Evolutionary conservation across 176 grass and related monocot genomes (phyloP), one percentile per base, ranked within the genome.

Genomic region (Canna indica): DNA sequence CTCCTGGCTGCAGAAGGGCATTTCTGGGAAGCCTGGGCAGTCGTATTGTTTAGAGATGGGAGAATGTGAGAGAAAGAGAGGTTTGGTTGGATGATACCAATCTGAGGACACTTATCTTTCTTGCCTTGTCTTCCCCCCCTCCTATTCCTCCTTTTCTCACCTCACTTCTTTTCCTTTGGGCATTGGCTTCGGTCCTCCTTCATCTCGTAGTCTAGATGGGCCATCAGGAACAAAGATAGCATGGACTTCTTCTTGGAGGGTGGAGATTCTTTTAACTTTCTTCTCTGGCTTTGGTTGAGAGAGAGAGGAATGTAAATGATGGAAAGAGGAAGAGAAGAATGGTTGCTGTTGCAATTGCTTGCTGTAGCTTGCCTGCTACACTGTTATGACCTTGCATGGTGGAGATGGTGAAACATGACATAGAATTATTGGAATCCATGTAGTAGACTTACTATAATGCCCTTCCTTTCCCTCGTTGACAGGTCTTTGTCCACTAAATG

Each of bases 1-100:
- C 72, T 73, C 68, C 54, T 50, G 68, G 30, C 68, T 80, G 64
- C 59, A 73, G 73, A 78, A 68, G 83, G 83, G 83, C 83, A 85
- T 72, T 81, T 85, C 71, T 85, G 78, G 78, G 38, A 85, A 74
- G 62, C 70, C 45, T 9, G 61, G 78, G 71, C 68, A 59, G 73
- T 56, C 62, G 82, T 84, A 71, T 73, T 57, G 74, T 50, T 41
- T 48, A 35, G 64, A 45, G 39, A 44, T 36, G 59, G 62, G 36
- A 36, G 48, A n/a, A 9, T 57, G 74, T 50, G 54, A 18, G 64
- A 76, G 61, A 54, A 44, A 67, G 59, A 72, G 36, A 36, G 34
- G 54, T 42, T 76, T 72, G 58, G 76, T 74, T 81, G 69, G 73
- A 27, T 80, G 83, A 80, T 76, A 68, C 77, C 80, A 35, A 76